These are phyloP conservation scores for Zoysia matrella DNA, from an alignment of 202 grass and related monocot genomes.

Conservation along the genomic window DNA sequence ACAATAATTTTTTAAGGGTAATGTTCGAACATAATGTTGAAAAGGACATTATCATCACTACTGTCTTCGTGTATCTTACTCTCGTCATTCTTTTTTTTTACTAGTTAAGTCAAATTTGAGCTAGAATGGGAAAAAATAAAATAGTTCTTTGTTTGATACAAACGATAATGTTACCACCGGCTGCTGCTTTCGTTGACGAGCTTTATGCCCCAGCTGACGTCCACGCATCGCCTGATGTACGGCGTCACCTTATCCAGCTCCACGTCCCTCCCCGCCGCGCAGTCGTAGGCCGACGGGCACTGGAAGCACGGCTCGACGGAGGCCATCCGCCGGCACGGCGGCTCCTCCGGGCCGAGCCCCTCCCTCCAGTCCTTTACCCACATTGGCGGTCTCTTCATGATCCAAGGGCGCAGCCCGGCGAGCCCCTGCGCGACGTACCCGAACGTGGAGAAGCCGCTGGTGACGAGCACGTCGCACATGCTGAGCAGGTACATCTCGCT, in stretches of 20 bases:
- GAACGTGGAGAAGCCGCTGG: constrained; percentile 79
- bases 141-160: no score
- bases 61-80: no score
- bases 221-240: constrained; percentile 62
- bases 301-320: constrained; percentile 85
- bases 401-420: constrained; percentile 62
- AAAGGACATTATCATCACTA: no score
- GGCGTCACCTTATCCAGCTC: constrained; percentile 54
- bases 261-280: constrained; percentile 39
- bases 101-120: no score
- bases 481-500: constrained; percentile 84
- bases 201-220: constrained; percentile 76
- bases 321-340: constrained; percentile 47
- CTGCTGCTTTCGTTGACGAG: constrained; percentile 54
- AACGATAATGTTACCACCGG: constrained; percentile 30
- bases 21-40: no score
- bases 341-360: neutral
- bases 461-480: constrained; percentile 67
- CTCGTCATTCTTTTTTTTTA: no score
- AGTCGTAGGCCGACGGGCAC: constrained; percentile 65
- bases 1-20: no score
- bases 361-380: constrained; percentile 11
- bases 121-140: no score
- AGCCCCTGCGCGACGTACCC: constrained; percentile 81
- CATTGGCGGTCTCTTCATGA: constrained; percentile 51